These are phyloP conservation scores for Pseudogymnoascus sp. DNA, from an alignment of 2,329 filamentous ascomycete genomes.

Conservation along the genomic window DNA sequence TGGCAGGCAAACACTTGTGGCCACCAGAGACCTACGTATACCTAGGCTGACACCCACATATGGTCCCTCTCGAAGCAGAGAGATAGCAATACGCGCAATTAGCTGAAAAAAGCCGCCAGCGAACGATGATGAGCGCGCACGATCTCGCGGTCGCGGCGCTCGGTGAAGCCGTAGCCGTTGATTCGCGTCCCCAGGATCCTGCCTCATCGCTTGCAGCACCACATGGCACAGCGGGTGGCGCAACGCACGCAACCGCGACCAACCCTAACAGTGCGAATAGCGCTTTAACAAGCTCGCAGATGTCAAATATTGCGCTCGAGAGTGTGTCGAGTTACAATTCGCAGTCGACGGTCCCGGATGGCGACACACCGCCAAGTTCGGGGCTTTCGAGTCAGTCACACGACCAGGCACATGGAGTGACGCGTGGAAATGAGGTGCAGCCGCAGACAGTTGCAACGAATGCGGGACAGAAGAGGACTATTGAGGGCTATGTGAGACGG, in stretches of 20 bases:
- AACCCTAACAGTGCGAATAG: constrained; percentile 17
- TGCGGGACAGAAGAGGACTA: constrained; percentile 61
- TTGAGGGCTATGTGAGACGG: constrained; percentile 64
- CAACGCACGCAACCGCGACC: constrained; percentile 18
- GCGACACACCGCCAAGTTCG: constrained; percentile 11
- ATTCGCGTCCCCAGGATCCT: constrained; percentile 15
- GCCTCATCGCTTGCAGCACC: constrained; percentile 15
- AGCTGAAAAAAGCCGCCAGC: background rate
- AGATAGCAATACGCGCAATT: constrained; percentile 5
- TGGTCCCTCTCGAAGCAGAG: constrained; percentile 2
- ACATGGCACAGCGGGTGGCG: constrained; percentile 22
- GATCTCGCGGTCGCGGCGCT: constrained; percentile 24
- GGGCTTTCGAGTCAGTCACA: constrained; percentile 12
- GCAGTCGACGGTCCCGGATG: constrained; percentile 14
- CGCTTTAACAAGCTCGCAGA: background rate
- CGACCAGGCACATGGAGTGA: constrained; percentile 10
- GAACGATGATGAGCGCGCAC: constrained; percentile 21
- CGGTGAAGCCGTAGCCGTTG: constrained; percentile 16
- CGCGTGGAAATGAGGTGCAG: constrained; percentile 12
- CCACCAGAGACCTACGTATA: constrained; percentile 1
- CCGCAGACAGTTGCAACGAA: constrained; percentile 13
- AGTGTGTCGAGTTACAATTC: constrained; percentile 7
- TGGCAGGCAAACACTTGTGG: background rate
- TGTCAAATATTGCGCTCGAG: background rate
- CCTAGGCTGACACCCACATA: background rate